phyloP scores from a whole-genome alignment of 495 filamentous ascomycete genomes.

The Aspergillus ostianus region DNA sequence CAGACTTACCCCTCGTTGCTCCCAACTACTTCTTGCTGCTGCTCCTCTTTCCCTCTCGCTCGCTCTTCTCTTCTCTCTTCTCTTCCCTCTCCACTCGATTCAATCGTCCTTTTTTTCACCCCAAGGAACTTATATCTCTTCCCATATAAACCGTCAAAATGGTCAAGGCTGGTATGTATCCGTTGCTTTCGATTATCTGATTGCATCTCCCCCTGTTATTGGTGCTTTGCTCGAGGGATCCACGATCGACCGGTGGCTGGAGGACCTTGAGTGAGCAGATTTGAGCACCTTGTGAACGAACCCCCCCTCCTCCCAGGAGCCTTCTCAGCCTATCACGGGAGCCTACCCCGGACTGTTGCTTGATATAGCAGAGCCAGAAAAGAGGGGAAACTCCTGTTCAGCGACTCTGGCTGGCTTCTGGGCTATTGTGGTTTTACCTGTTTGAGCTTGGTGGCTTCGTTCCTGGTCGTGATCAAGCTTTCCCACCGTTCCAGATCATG shows the following conservation, averaged over 20 bases:
- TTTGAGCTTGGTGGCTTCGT: slow-evolving; percentile 7
- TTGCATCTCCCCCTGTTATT: slow-evolving; percentile 18
- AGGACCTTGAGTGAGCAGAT: slow-evolving; percentile 51
- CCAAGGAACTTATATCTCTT: slow-evolving; percentile 16
- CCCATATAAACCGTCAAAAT: slow-evolving; percentile 59
- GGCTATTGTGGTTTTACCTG: slow-evolving; percentile 5
- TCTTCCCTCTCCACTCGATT: background rate
- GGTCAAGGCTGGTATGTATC: slow-evolving; percentile 88
- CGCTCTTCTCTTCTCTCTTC: slow-evolving; percentile 15
- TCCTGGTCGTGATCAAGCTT: slow-evolving; percentile 1
- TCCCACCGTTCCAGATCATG: slow-evolving; percentile 2
- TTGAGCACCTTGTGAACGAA: slow-evolving; percentile 50
- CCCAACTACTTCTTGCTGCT: slow-evolving; percentile 1
- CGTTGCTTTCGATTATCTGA: slow-evolving; percentile 9
- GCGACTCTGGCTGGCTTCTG: slow-evolving; percentile 2
- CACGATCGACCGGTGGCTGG: slow-evolving; percentile 33
- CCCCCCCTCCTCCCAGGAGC: slow-evolving; percentile 13
- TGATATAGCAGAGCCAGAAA: slow-evolving; percentile 12
- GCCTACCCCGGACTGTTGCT: slow-evolving; percentile 9
- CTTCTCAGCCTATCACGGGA: slow-evolving; percentile 34
- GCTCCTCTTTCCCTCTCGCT: slow-evolving; percentile 15
- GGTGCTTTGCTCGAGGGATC: slow-evolving; percentile 22
- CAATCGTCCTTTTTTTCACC: background rate
- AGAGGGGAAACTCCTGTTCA: slow-evolving; percentile 10
- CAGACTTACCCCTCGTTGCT: slow-evolving; percentile 25